Base-by-base conservation (phyloP, 1,284 basidiomycete genomes). In the Malassezia psittaci region DNA sequence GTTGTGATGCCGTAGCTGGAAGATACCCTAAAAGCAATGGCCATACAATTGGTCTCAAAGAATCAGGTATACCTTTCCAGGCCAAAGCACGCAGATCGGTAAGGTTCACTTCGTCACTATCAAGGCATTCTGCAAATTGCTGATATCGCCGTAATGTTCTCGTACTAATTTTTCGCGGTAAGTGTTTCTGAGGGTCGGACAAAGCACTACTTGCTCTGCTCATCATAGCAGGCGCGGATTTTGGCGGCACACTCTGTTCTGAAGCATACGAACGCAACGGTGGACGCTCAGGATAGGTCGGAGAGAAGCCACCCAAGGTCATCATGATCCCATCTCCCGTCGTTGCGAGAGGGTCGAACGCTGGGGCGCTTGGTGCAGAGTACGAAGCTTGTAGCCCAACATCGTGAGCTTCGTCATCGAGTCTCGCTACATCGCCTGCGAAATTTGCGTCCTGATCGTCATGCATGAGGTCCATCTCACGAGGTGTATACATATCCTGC, bases 1-100 rank as follows among this genome's bases (percentile, higher is more conserved):
- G 85, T 1, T 87, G 79, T n/a, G 85, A 83, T 3, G 82, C 81
- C 0, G 88, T 85, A 9, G 93, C 79, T 0, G 94, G 93, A 18
- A 96, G 81, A 76, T 98, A 96, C 36, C 71, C 71, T 41, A 98
- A 82, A 34, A 99, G 80, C 54, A 96, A 79, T 70, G 90, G 90
- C 94, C 94, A 99, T 12, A 86, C 87, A 66, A 94, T 82, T 0
- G 91, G 88, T 39, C 94, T 81, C 19, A 99, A 79, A 66, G 90
- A 87, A 46, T 77, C 75, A 1, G 94, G 93, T 16, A 96, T 85
- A 15, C 94, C 94, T 47, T 86, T 86, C 93, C 93, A 99, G n/a
- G 90, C 85, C 33, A 96, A 80, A 65, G 88, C 87, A 43, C 90
- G 81, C 57, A 98, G 79, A 73, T 88, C 85, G 18, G 82, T 86